A percentile compares a stretch with the other conserved stretches of the same genome.
phyloP scores from a whole-genome alignment of 129 eudicot species.

The Lonicera japonica region DNA sequence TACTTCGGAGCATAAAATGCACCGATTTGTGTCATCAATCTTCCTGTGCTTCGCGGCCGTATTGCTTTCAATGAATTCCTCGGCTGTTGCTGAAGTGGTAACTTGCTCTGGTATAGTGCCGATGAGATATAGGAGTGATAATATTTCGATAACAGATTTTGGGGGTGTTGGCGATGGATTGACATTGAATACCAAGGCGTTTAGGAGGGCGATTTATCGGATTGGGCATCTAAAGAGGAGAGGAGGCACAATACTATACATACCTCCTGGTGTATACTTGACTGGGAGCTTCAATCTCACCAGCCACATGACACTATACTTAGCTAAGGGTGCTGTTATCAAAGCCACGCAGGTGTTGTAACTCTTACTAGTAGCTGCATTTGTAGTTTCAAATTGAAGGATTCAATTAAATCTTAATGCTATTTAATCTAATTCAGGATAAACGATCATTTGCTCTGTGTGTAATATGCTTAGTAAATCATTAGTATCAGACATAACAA shows the following conservation, averaged over 20 bases:
- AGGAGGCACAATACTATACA: conserved; percentile 76
- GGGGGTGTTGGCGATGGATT: conserved; percentile 91
- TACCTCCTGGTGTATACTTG: conserved; percentile 76
- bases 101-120: conserved; percentile 82
- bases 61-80: conserved; percentile 23
- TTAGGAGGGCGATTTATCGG: conserved; percentile 62
- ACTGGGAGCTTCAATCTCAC: conserved; percentile 77
- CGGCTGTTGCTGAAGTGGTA: conserved; percentile 31
- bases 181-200: conserved; percentile 79
- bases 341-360: conserved; percentile 70
- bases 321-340: conserved; percentile 85
- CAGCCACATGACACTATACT: conserved; percentile 84
- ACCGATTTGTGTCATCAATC: conserved; percentile 7
- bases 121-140: conserved; percentile 60
- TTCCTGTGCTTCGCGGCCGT: conserved; percentile 20
- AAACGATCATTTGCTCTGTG: too few relatives aligned
- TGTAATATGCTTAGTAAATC: too few relatives aligned
- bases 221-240: conserved; percentile 66
- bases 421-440: too few relatives aligned
- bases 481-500: too few relatives aligned
- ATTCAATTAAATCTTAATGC: too few relatives aligned
- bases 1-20: conserved; percentile 16
- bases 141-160: conserved; percentile 70
- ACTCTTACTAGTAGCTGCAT: background rate
- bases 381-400: background rate